Evolutionary conservation across 805 yeast species (phyloP).

Genomic region (Yamadazyma tumulicola): DNA sequence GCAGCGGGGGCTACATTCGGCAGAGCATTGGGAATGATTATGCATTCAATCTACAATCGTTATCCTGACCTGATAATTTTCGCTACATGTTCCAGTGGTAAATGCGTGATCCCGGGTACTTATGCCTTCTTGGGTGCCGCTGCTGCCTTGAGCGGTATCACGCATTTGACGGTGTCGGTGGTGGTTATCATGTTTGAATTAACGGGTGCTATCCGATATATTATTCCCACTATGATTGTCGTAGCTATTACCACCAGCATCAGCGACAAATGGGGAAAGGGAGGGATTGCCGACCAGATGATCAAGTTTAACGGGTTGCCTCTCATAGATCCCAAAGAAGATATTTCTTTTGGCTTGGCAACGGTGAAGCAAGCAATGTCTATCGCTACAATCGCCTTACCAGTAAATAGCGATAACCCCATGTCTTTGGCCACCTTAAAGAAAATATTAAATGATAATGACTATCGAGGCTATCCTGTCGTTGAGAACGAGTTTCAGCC

Average conservation of each 20-base stretch:
- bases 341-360: constrained; percentile 42
- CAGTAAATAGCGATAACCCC: constrained; percentile 24
- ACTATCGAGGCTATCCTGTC: constrained; percentile 53
- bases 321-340: constrained; percentile 68
- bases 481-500: constrained; percentile 37
- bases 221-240: constrained; percentile 94
- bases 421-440: constrained; percentile 33
- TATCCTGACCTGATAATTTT: constrained; percentile 35
- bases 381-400: constrained; percentile 31
- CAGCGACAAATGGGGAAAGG: constrained; percentile 70
- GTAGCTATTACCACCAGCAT: constrained; percentile 83
- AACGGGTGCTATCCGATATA: constrained; percentile 90
- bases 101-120: constrained; percentile 86
- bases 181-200: constrained; percentile 94
- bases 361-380: constrained; percentile 62
- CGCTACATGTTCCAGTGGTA: constrained; percentile 27
- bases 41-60: constrained; percentile 41
- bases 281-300: constrained; percentile 96
- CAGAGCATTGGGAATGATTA: constrained; percentile 73
- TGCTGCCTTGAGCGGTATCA: constrained; percentile 90
- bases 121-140: constrained; percentile 97
- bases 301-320: constrained; percentile 87
- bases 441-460: constrained; percentile 27
- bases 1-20: constrained; percentile 96
- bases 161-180: constrained; percentile 87